Conservation (phyloP, 495 filamentous ascomycete genomes). For the Hypoxylon cercidicola region DNA sequence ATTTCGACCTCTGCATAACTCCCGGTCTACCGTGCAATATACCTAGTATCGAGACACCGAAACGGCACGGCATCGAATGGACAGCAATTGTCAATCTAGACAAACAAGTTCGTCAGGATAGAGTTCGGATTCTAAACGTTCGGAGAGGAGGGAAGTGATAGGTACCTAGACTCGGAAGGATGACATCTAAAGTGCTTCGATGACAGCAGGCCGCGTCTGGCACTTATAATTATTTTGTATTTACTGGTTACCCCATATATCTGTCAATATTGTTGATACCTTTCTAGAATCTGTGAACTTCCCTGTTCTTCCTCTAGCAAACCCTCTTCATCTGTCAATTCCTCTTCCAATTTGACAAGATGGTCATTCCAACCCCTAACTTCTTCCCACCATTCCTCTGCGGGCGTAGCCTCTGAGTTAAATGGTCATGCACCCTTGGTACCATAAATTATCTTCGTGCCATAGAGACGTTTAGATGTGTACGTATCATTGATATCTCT, state of each 20-base stretch:
- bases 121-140: background rate
- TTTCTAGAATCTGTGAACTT: conserved; percentile 12
- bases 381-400: conserved; percentile 1
- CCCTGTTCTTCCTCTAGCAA: background rate
- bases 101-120: background rate
- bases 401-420: background rate
- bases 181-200: conserved; percentile 37
- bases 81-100: background rate
- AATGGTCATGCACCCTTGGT: conserved; percentile 1
- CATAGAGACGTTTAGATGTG: conserved; percentile 3
- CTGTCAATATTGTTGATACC: conserved; percentile 36
- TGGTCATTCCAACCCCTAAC: background rate
- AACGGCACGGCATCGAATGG: conserved; percentile 1
- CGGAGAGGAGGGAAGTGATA: background rate
- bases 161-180: conserved; percentile 10
- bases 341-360: background rate
- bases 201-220: conserved; percentile 43
- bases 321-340: background rate
- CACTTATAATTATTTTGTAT: conserved; percentile 40
- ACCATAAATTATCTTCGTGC: background rate
- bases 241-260: conserved; percentile 28
- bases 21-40: background rate
- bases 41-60: background rate
- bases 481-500: conserved; percentile 5
- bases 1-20: background rate